Evolutionary conservation across 805 yeast species (phyloP), one percentile per base, ranked within the genome.

Genomic region (Candida qinlingensis): DNA sequence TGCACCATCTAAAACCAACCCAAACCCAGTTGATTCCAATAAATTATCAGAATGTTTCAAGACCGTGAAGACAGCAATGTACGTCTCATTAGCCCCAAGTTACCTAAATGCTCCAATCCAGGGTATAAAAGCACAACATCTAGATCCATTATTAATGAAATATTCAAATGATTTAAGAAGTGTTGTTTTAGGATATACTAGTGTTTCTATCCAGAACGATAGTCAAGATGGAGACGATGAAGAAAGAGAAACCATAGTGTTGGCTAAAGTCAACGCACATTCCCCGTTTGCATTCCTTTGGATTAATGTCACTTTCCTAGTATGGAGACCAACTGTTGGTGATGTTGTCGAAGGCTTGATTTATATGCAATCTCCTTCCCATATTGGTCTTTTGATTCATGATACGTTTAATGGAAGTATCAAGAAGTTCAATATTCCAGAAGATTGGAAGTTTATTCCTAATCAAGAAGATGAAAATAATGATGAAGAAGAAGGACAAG

Each of bases 371-470:
- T 84, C 96, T 3, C 96, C 96, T 13, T 85, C 96, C 7, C 99
- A 94, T 64, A 85, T 94, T 59, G 98, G 97, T 51, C 73, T 94
- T 52, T 75, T 94, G 55, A 75, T 94, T 44, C 91, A 88, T 64
- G 98, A 94, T 68, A 88, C 96, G 1, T 94, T 94, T 72, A 94
- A 94, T 68, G 97, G 97, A 26, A 82, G 92, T 41, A 88, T 94
- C 54, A 88, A 87, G 67, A 82, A 87, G 63, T 83, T 77, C 62
- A 83, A 81, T 58, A 90, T 94, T 52, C 99, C 99, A n/a, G 69
- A 72, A 39, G 77, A 73, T 42, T 94, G 99, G 99, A 72, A 73
- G 34, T 94, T 92, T 67, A 76, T 87, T 46, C 92, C 94, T 44
- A 81, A 77, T 58, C 89, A 88, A 62, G 82, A 75, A 27, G 92